Conservation (phyloP, 1,139 yeast species). For the Magnusiomyces magnusii region DNA sequence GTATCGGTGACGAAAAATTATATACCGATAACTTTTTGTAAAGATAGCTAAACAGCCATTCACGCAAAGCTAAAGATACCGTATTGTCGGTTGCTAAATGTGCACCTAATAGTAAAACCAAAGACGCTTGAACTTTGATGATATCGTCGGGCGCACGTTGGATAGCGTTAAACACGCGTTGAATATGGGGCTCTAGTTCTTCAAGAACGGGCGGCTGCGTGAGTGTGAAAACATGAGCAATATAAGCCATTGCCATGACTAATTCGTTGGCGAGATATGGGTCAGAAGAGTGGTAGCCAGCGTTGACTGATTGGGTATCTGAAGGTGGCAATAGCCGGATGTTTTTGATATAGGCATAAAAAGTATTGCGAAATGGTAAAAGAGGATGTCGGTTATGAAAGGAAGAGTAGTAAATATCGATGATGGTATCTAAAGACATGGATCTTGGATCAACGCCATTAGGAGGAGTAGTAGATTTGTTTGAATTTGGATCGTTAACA, state of each 20-base stretch:
- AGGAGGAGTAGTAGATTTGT: conserved; percentile 9
- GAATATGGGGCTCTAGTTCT: conserved; percentile 10
- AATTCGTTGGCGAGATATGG: conserved; percentile 10
- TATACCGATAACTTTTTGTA: conserved; percentile 6
- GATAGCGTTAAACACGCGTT: conserved; percentile 5
- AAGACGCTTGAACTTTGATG: conserved; percentile 12
- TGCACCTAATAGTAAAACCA: conserved; percentile 11
- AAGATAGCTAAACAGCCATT: conserved; percentile 14
- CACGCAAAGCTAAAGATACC: conserved; percentile 12
- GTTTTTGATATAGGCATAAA: conserved; percentile 5
- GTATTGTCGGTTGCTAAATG: conserved; percentile 15
- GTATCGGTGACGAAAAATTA: conserved; percentile 10
- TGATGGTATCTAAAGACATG: conserved; percentile 9
- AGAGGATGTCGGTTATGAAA: conserved; percentile 16
- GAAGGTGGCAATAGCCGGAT: not conserved
- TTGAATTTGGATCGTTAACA: conserved; percentile 3
- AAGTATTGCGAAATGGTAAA: conserved; percentile 9
- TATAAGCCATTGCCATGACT: conserved; percentile 11
- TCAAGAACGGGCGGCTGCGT: conserved; percentile 3
- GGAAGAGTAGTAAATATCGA: conserved; percentile 13
- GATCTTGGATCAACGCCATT: conserved; percentile 4
- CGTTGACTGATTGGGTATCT: not conserved
- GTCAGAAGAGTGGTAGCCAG: not conserved
- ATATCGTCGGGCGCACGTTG: conserved; percentile 15
- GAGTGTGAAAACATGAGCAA: conserved; percentile 5